Evolutionary conservation across 177 flowering plant genomes (phyloP).

Genomic region (Tripterygium wilfordii): DNA sequence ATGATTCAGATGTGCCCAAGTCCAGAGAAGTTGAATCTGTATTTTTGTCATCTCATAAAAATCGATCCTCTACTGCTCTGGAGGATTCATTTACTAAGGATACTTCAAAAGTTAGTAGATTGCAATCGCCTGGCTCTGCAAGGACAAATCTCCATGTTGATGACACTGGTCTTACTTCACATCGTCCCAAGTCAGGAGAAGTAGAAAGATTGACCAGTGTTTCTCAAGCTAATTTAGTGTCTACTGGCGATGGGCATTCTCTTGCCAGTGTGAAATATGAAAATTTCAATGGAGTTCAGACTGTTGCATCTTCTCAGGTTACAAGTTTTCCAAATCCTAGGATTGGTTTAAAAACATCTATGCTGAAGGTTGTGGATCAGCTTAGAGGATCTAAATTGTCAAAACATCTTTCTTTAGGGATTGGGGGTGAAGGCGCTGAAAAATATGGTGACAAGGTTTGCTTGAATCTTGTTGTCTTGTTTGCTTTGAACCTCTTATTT

Average conservation of each 20-base stretch:
- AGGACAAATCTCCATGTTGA: slow-evolving; percentile 14
- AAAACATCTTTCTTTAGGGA: too few species aligned
- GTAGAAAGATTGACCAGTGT: slow-evolving; percentile 23
- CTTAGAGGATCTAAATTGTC: slow-evolving; percentile 49
- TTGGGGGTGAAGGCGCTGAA: too few species aligned
- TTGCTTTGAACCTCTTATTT: not conserved
- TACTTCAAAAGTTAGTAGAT: slow-evolving; percentile 10
- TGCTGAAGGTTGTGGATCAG: slow-evolving; percentile 68
- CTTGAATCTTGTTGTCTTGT: slow-evolving; percentile 1
- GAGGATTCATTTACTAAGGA: slow-evolving; percentile 4
- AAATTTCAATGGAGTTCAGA: slow-evolving; percentile 17
- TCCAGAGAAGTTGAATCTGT: slow-evolving; percentile 8
- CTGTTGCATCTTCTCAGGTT: slow-evolving; percentile 22
- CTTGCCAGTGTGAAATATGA: slow-evolving; percentile 18
- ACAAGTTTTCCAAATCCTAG: slow-evolving; percentile 18
- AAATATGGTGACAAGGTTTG: slow-evolving; percentile 55
- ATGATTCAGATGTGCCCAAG: not conserved
- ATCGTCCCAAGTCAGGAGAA: slow-evolving; percentile 15
- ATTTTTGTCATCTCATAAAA: slow-evolving; percentile 1
- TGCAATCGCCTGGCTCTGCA: slow-evolving; percentile 9
- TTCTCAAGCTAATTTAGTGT: slow-evolving; percentile 21
- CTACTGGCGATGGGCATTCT: slow-evolving; percentile 13
- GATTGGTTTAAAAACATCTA: slow-evolving; percentile 52
- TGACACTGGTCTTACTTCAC: slow-evolving; percentile 9
- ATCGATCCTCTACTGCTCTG: slow-evolving; percentile 3